Percentiles rank a stretch among this genome's conserved stretches.
These are phyloP conservation scores for Xerocomus amazonicus DNA, from an alignment of 1,284 basidiomycete genomes.

Conservation along the genomic window DNA sequence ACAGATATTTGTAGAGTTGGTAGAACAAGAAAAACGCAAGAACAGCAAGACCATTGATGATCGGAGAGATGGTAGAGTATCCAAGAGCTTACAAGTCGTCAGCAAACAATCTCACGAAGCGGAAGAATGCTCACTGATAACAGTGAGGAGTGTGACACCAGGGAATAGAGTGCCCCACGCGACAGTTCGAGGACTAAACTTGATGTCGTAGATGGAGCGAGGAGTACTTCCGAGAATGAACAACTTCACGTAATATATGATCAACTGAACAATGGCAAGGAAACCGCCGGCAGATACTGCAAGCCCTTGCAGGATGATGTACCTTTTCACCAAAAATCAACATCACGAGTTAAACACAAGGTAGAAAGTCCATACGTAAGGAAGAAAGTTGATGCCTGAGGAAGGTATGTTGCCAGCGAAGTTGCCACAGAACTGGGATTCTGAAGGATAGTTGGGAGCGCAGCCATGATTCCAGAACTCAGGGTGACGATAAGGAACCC, in stretches of 20 bases:
- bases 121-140: constrained; percentile 60
- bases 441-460: constrained; percentile 59
- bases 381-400: constrained; percentile 90
- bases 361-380: constrained; percentile 47
- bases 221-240: constrained; percentile 87
- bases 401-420: constrained; percentile 73
- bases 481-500: constrained; percentile 88
- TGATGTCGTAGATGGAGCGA: constrained; percentile 77
- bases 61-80: constrained; percentile 90
- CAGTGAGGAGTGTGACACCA: constrained; percentile 67
- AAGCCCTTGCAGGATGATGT: constrained; percentile 68
- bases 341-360: too few relatives aligned
- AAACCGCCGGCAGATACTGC: constrained; percentile 77
- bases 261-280: constrained; percentile 71
- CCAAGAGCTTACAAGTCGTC: constrained; percentile 48
- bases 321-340: constrained; percentile 35
- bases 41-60: constrained; percentile 89
- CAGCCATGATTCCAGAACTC: constrained; percentile 73
- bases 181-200: constrained; percentile 62
- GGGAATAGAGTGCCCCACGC: constrained; percentile 89
- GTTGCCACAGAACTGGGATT: constrained; percentile 62
- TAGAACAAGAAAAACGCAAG: constrained; percentile 84
- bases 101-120: neutral
- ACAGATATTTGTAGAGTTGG: constrained; percentile 85
- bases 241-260: constrained; percentile 84